Evolutionary conservation across 1,139 yeast genomes (phyloP).

Genomic region (Pichia sp.): DNA sequence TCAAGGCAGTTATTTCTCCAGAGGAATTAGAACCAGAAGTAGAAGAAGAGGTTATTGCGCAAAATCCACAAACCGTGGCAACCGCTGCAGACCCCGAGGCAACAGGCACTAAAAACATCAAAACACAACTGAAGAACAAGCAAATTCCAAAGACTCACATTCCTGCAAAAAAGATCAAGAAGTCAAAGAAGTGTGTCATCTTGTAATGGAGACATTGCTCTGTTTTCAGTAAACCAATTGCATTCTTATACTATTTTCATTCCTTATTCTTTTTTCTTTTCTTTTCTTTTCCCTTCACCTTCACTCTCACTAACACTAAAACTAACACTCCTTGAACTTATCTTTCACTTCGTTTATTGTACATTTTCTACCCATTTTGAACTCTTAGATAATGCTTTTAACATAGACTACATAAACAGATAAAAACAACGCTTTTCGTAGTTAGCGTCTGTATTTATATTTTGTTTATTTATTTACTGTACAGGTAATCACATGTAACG

Average conservation of each 20-base stretch:
- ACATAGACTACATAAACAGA: no score
- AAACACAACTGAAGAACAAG: conserved; percentile 7
- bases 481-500: no score
- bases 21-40: conserved; percentile 28
- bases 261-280: neutral
- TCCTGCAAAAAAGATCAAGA: conserved; percentile 30
- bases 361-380: neutral
- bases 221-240: no score
- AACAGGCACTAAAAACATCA: no score
- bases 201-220: no score
- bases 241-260: no score
- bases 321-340: neutral
- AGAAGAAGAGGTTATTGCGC: no score
- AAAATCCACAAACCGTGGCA: no score
- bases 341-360: neutral
- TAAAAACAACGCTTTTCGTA: no score
- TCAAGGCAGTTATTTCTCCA: conserved; percentile 60
- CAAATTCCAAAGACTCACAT: conserved; percentile 9
- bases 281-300: neutral
- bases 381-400: neutral
- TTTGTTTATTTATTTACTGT: no score
- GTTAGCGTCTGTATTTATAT: no score
- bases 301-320: neutral
- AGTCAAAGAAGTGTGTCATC: conserved; percentile 44
- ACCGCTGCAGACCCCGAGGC: no score